Base-by-base conservation (phyloP, 306 rosid genomes). In the Rosa multiflora region DNA sequence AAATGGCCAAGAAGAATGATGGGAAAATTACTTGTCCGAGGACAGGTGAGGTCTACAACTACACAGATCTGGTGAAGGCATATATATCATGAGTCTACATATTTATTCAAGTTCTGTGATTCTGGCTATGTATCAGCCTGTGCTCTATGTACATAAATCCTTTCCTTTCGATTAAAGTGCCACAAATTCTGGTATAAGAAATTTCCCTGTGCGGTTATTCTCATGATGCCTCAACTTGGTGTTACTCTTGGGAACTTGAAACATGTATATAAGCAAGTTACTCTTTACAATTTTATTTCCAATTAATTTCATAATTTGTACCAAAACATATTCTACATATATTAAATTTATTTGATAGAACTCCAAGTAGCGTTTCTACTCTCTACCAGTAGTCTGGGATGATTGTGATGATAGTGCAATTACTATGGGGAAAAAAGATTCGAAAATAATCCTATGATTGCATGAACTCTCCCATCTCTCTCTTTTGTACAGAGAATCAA, bases 1-100 rank as follows among this genome's bases (percentile, higher is more conserved):
- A 89, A 79, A 95, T 95, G 97, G 96, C 98, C 32, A 90, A 83
- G 85, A 90, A 88, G 88, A 90, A 90, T 71, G 72, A 82, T 6
- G 97, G 93, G 52, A 91, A 80, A 80, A 90, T 95, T 84, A 89
- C 78, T 59, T 95, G 99, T 84, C 97, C 99, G 5, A 88, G 99
- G 82, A 88, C 98, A 59, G 94, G 94, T 67, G 75, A 74, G 20
- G 69, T 75, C 39, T 95, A 85, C 91, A 82, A 81, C 88, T 76
- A 79, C 81, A 77, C 89, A 10, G 97, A 95, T 23, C 86, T 93
- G 83, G 89, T 87, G 70, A 91, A 91, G 86, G 98, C 98, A 37
- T 91, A 88, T 55, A 86, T 95, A 74, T 91, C 97, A 42, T 91
- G 84, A 81, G 56, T 80, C 72, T 39, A 11, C 68, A 72, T 76